Evolutionary conservation across 441 rosid species (phyloP).

Genomic region (Adansonia rubrostipa): DNA sequence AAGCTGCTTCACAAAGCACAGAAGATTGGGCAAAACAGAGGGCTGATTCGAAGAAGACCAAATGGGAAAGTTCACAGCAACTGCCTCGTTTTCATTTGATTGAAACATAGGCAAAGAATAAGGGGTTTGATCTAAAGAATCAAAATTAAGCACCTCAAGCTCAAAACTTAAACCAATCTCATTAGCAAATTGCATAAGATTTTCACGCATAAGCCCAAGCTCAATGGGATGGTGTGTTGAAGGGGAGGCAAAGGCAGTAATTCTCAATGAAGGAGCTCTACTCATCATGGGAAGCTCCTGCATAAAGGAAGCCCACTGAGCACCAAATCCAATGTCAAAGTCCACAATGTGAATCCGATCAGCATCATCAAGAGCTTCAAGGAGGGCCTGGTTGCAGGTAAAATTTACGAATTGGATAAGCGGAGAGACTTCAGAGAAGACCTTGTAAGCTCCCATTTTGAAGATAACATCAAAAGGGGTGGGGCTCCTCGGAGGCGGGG

Average conservation of each 20-base stretch:
- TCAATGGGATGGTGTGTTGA: slow-evolving; percentile 55
- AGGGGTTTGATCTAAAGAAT: slow-evolving; percentile 47
- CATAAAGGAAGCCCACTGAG: slow-evolving; percentile 81
- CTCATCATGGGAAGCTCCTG: slow-evolving; percentile 62
- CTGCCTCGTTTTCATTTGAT: slow-evolving; percentile 44
- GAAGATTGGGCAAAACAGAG: slow-evolving; percentile 45
- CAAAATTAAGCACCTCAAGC: slow-evolving; percentile 58
- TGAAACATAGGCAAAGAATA: slow-evolving; percentile 42
- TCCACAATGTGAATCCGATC: slow-evolving; percentile 59
- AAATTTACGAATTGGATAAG: slow-evolving; percentile 61
- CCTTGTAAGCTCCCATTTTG: slow-evolving; percentile 69
- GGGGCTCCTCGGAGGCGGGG: slow-evolving; percentile 41
- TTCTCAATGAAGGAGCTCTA: slow-evolving; percentile 58
- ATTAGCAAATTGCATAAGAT: slow-evolving; percentile 55
- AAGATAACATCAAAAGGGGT: slow-evolving; percentile 53
- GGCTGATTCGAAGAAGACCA: slow-evolving; percentile 52
- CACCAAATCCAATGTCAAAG: slow-evolving; percentile 73
- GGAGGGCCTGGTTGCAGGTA: slow-evolving; percentile 70
- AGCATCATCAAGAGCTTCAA: slow-evolving; percentile 54
- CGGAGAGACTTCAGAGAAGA: slow-evolving; percentile 66
- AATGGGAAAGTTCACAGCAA: slow-evolving; percentile 64
- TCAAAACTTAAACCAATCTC: slow-evolving; percentile 58
- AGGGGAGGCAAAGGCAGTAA: slow-evolving; percentile 69
- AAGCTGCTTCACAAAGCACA: slow-evolving; percentile 61
- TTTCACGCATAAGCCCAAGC: slow-evolving; percentile 56